Base-by-base conservation (phyloP, 768 basidiomycete genomes). In the Xerocomellus dryophilus region DNA sequence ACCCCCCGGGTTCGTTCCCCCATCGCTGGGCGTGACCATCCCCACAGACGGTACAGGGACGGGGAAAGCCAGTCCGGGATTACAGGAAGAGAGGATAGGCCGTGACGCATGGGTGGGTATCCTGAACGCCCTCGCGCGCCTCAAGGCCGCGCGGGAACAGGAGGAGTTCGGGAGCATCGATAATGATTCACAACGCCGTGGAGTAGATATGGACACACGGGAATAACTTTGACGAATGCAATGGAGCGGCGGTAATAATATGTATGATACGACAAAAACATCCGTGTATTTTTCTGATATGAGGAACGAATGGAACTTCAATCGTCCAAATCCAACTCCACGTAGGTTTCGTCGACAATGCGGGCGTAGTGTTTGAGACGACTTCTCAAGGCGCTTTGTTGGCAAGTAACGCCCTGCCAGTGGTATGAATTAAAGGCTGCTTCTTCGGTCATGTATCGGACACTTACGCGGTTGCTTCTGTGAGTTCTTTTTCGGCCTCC, bases 61-160 rank as follows among this genome's bases (percentile, higher is more conserved):
- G 61, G 51, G 58, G 3, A 57, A 60, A 23, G 74, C 70, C 63
- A 81, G 74, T 61, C 80, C 82, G 40, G 89, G 89, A 18, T 70
- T 92, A 41, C 90, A 90, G 63, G 89, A 91, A 71, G 86, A 86
- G 65, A 77, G 88, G 45, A 74, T 86, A 9, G 87, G 88, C 57
- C 75, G 85, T 5, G 85, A 88, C 66, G 87, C 90, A 53, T 92
- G 90, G 90, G 78, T 80, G 50, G 83, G 84, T 18, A 83, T 91
- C 51, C 75, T 90, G 15, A 76, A 81, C 57, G 85, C 87, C 57
- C 78, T 92, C 38, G 76, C 71, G 50, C 78, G 82, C 47, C 74
- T 90, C 63, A 86, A 83, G 69, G 78, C 75, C 32, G 75, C 73
- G 35, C 67, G 66, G 48, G 69, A 69, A 47, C 50, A 53, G n/a